A percentile compares a stretch with the other conserved stretches of the same genome.
phyloP scores from a whole-genome alignment of 2,329 filamentous ascomycete genomes.

The Colletotrichum chrysophilum region DNA sequence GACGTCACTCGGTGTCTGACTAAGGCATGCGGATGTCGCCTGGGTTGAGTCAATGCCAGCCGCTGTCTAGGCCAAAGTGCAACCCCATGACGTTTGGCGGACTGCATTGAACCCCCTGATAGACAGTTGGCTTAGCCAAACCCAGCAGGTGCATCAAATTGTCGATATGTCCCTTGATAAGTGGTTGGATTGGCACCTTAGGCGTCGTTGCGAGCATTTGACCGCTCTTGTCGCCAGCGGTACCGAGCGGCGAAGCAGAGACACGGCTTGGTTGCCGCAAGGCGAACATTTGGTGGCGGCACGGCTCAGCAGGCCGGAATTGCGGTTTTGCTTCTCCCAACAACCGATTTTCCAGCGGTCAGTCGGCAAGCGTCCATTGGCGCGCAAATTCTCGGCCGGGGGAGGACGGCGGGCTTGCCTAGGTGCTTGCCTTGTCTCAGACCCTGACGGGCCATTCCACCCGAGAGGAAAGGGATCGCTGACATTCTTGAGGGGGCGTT shows the following conservation, averaged over 20 bases:
- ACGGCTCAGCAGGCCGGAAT: not conserved
- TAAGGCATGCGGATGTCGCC: not conserved
- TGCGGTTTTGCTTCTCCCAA: not conserved
- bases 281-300: not conserved
- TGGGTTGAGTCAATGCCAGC: not conserved
- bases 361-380: not conserved
- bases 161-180: not conserved
- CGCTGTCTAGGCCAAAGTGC: not conserved
- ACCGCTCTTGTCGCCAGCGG: not conserved
- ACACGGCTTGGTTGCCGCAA: not conserved
- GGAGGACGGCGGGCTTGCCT: not conserved
- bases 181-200: not conserved
- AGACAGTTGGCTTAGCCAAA: not conserved
- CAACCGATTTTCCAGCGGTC: not conserved
- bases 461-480: not conserved
- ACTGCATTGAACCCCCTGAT: not conserved
- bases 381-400: not conserved
- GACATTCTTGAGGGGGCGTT: not conserved
- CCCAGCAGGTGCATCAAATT: not conserved
- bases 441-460: not conserved
- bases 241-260: not conserved
- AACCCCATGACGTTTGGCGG: not conserved
- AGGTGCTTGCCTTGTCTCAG: not conserved
- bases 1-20: not conserved
- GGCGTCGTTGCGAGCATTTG: not conserved